Conservation (phyloP, 192 early-diverging fungal genomes). For the Haplosporangium gracile region DNA sequence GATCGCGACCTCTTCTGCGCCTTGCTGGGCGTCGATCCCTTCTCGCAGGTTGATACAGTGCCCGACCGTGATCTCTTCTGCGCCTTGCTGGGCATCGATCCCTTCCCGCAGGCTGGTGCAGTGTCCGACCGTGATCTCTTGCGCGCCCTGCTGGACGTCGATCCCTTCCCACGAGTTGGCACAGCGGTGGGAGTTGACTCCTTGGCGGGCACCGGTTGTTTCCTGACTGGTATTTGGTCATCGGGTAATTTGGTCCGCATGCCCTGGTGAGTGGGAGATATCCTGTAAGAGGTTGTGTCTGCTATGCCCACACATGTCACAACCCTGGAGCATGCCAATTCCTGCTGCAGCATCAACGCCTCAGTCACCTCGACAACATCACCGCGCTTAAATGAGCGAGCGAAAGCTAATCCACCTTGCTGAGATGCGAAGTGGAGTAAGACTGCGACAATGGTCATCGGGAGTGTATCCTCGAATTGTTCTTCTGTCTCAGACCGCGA, state of each 20-base stretch:
- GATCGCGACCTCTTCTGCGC: neutral
- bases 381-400: neutral
- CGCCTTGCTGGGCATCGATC: neutral
- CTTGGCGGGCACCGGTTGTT: neutral
- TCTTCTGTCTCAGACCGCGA: constrained; percentile 3
- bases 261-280: neutral
- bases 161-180: neutral
- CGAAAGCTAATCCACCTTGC: neutral
- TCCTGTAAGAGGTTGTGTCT: neutral
- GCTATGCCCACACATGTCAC: constrained; percentile 14
- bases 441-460: constrained; percentile 18
- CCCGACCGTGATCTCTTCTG: neutral
- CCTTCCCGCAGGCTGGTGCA: neutral
- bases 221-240: neutral
- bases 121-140: neutral
- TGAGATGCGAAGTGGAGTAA: constrained; percentile 7
- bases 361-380: neutral
- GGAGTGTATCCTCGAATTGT: neutral
- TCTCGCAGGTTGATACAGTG: neutral
- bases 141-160: neutral
- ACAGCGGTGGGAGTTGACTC: neutral
- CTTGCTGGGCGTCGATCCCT: neutral
- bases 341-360: constrained; percentile 12
- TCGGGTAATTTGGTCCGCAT: neutral
- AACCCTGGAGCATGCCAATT: neutral